These are phyloP conservation scores for Piper betle DNA, from an alignment of 164 flowering plant genomes.

Conservation along the genomic window DNA sequence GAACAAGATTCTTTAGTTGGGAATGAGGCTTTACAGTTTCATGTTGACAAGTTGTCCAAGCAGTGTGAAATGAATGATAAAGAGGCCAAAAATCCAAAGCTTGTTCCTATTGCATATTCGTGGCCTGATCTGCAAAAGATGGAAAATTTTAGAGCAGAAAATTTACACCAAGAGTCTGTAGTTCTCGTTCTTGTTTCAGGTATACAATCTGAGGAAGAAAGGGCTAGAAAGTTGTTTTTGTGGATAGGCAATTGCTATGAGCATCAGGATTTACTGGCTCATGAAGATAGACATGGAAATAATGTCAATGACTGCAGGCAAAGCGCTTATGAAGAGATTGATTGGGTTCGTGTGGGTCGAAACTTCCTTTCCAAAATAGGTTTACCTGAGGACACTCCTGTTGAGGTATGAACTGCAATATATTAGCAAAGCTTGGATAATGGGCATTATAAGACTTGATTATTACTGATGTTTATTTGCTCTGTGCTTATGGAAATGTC, in stretches of 20 bases:
- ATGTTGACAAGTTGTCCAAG: neutral
- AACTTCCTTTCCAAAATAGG: conserved; percentile 25
- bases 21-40: neutral
- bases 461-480: neutral
- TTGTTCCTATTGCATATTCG: conserved; percentile 15
- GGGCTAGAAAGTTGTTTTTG: conserved; percentile 18
- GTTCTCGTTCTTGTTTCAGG: conserved; percentile 24
- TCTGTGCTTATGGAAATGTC: neutral
- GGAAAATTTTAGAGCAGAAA: conserved; percentile 11
- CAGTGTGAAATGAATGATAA: conserved; percentile 6
- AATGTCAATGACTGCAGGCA: neutral
- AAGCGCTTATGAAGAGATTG: conserved; percentile 4
- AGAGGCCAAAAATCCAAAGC: conserved; percentile 4
- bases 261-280: conserved; percentile 10
- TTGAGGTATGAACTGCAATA: conserved; percentile 28
- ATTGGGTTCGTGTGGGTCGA: conserved; percentile 21
- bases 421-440: neutral
- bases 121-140: conserved; percentile 34
- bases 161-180: conserved; percentile 32
- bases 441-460: neutral
- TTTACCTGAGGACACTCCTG: conserved; percentile 20
- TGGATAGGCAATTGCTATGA: conserved; percentile 31
- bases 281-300: conserved; percentile 2
- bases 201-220: conserved; percentile 8
- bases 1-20: conserved; percentile 6